Base-by-base conservation (phyloP, 2,329 filamentous ascomycete species). In the Ceratocystis albifundus region DNA sequence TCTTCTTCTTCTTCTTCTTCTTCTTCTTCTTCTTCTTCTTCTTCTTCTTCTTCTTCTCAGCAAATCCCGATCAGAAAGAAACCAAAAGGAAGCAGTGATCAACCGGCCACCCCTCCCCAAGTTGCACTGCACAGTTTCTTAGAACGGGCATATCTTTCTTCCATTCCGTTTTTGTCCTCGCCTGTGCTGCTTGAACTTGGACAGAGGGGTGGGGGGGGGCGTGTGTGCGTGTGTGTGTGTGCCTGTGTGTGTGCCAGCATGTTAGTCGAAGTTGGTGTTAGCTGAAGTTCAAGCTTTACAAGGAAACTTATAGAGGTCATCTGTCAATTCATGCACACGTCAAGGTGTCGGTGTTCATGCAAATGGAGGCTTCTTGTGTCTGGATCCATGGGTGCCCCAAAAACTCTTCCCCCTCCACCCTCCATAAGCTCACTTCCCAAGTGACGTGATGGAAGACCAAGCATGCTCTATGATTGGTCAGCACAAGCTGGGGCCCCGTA, bases 111-210 rank as follows among this genome's bases (percentile, higher is more conserved):
- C 3, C 55, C 28, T 32, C 30, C 3, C 25, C 12, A 36, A 59
- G 25, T n/a, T 22, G 36, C 36, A 41, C 46, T 22, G 36, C 36
- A 41, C 46, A 22, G 3, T 48, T 53, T n/a, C 55, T 59, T 2
- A n/a, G 55, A 59, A 59, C 30, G 55, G 55, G 55, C 55, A 59
- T 59, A 59, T 59, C 17, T 59, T 59, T 28, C 55, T 59, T 30
- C 25, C 32, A 10, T 28, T 25, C 48, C 20, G 28, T 28, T 53
- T 28, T 53, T 12, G 48, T 41, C 36, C 36, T 41, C 10, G 12
- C 10, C 3, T 41, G 12, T 41, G 36, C 36, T 41, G 36, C 36
- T 41, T 41, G 36, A 41, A 41, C 10, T 15, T 41, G 36, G 36
- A 12, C 36, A 41, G 36, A 41, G 36, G 36, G 36, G 36, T 41